These are phyloP conservation scores for Tulasnella calospora DNA, from an alignment of 768 basidiomycete genomes.

Conservation along the genomic window DNA sequence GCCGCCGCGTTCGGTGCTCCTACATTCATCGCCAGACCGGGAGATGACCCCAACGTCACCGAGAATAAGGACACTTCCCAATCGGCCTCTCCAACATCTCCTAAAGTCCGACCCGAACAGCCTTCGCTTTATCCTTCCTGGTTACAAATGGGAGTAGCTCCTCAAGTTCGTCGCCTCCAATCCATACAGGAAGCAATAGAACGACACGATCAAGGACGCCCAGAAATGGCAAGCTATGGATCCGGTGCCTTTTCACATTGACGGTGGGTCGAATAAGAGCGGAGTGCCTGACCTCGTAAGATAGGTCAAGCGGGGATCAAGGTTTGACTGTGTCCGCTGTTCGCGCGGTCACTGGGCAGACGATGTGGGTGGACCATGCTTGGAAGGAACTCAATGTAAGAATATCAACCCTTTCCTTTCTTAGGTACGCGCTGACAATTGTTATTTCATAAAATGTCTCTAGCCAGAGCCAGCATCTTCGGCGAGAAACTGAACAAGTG, in stretches of 20 bases:
- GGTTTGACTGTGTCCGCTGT: slow-evolving; percentile 86
- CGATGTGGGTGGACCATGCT: slow-evolving; percentile 80
- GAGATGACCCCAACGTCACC: slow-evolving; percentile 44
- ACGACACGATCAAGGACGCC: slow-evolving; percentile 86
- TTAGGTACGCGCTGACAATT: neutral
- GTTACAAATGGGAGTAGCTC: slow-evolving; percentile 86
- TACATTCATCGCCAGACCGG: slow-evolving; percentile 59
- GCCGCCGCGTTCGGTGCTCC: slow-evolving; percentile 64
- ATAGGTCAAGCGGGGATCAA: slow-evolving; percentile 85
- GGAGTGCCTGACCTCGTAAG: slow-evolving; percentile 93
- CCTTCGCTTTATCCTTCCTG: slow-evolving; percentile 88
- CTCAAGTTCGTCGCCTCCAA: slow-evolving; percentile 70
- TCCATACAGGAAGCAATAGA: slow-evolving; percentile 84
- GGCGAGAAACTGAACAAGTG: slow-evolving; percentile 64
- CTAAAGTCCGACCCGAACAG: slow-evolving; percentile 64
- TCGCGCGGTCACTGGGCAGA: slow-evolving; percentile 86
- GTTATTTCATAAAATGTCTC: slow-evolving; percentile 57
- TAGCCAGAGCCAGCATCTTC: slow-evolving; percentile 62
- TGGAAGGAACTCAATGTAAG: slow-evolving; percentile 78
- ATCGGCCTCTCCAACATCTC: slow-evolving; percentile 56
- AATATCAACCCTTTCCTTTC: slow-evolving; percentile 33
- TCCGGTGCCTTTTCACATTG: slow-evolving; percentile 66
- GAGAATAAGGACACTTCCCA: slow-evolving; percentile 81
- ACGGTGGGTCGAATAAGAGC: slow-evolving; percentile 60
- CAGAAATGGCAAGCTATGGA: slow-evolving; percentile 58